Evolutionary conservation across 2,329 filamentous ascomycete genomes (phyloP), one percentile per base, ranked within the genome.

Genomic region (Clarireedia monteithiana): DNA sequence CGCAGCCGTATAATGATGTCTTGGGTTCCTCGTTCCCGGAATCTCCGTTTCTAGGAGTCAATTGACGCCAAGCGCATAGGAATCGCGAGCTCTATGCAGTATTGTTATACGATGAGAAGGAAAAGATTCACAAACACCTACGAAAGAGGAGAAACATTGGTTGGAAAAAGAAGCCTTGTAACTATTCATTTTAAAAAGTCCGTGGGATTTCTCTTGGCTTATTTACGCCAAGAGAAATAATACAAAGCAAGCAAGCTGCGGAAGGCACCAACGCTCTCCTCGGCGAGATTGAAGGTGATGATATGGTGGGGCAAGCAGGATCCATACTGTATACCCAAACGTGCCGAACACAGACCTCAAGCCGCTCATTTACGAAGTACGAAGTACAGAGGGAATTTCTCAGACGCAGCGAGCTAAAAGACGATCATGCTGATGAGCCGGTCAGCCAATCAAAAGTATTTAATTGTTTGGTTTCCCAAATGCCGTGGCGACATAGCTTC

Each of bases 161-260:
- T 40, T 40, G 14, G 17, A 14, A 42, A 20, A 42, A 17, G 39
- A 42, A 42, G 39, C 39, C 17, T 7, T 20, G 7, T 20, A 20
- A 20, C 20, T 17, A 50, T 50, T 20, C 20, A 39, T 40, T 6
- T 14, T 23, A 40, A 50, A 49, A 50, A 50, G 30, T 34, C 30
- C 12, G 30, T 34, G 30, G 12, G 5, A 14, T 42, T 50, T 42
- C 23, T 50, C 48, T 50, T 50, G 48, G 48, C 48, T 40, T 50
- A 50, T 27, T 40, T 23, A 42, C 23, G 48, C 48, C 48, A 50
- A 50, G 48, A 50, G 17, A 42, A 42, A 42, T 42, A 40, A 26
- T 42, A 17, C 24, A 17, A 26, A 50, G 27, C 24, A 27, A 30
- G 27, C 12, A 40, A n/a, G 30, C 30, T 34, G n/a, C 47, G 15